phyloP scores from a whole-genome alignment of 2,329 filamentous ascomycete genomes.

The Trichoderma pleuroti region DNA sequence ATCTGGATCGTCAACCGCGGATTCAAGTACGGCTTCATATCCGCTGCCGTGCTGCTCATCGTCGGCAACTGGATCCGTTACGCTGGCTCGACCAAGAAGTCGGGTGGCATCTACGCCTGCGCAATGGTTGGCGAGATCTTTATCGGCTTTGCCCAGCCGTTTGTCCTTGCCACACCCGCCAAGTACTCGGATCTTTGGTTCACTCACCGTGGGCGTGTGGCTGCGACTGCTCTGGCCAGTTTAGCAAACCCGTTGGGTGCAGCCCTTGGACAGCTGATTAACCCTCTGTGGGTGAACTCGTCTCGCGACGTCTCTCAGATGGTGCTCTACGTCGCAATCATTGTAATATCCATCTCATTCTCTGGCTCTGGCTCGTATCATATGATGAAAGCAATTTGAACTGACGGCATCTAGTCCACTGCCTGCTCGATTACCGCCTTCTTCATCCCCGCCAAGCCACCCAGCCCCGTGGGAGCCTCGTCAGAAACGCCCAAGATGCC shows the following conservation, averaged over 20 bases:
- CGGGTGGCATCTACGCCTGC: conserved; percentile 64
- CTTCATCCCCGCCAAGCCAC: conserved; percentile 73
- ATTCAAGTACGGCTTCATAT: conserved; percentile 73
- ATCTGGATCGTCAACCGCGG: conserved; percentile 78
- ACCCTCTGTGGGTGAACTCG: conserved; percentile 68
- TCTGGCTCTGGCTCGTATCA: no score
- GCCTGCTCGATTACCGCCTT: conserved; percentile 67
- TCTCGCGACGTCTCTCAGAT: conserved; percentile 69
- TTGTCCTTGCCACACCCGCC: conserved; percentile 84
- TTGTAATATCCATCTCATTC: conserved; percentile 57
- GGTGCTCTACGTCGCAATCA: conserved; percentile 80
- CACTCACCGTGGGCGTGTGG: conserved; percentile 75
- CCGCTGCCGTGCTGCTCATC: conserved; percentile 68
- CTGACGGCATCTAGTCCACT: conserved; percentile 31
- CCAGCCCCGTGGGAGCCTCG: conserved; percentile 71
- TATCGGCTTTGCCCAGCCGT: conserved; percentile 85
- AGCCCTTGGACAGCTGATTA: conserved; percentile 81
- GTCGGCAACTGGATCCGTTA: conserved; percentile 90
- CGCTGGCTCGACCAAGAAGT: conserved; percentile 57
- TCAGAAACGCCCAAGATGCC: conserved; percentile 55
- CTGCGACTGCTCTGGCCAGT: conserved; percentile 79
- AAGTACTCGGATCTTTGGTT: conserved; percentile 96
- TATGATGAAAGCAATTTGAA: not conserved
- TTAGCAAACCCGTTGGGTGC: conserved; percentile 88
- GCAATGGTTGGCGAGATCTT: conserved; percentile 91